Percentiles rank a stretch among this genome's conserved stretches.
Evolutionary conservation across 2,329 filamentous ascomycete genomes (phyloP).

Genomic region (Calonectria honghensis): DNA sequence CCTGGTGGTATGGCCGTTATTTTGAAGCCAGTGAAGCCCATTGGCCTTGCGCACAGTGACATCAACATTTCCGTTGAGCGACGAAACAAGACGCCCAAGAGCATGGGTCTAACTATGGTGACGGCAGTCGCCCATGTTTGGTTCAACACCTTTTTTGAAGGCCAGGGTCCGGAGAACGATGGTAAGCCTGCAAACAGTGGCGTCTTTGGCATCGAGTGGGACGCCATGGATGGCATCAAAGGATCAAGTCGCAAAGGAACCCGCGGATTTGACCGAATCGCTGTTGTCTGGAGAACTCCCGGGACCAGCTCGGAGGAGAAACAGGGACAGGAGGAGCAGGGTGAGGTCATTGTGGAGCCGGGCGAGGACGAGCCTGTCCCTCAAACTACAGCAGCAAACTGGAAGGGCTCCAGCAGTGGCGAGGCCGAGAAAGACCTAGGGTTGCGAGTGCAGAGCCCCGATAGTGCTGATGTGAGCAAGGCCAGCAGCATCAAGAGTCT

Average conservation of each 20-base stretch:
- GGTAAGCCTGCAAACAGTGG: slow-evolving; percentile 81
- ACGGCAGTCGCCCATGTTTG: slow-evolving; percentile 95
- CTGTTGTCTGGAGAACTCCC: slow-evolving; percentile 85
- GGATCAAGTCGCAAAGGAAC: slow-evolving; percentile 89
- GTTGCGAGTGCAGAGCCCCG: slow-evolving; percentile 77
- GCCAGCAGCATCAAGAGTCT: slow-evolving; percentile 79
- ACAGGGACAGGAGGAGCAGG: slow-evolving; percentile 74
- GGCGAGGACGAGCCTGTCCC: slow-evolving; percentile 79
- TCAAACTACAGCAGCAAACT: slow-evolving; percentile 83
- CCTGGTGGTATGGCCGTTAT: slow-evolving; percentile 83
- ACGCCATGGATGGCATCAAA: slow-evolving; percentile 93
- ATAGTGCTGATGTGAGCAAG: slow-evolving; percentile 80
- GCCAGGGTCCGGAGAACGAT: slow-evolving; percentile 80
- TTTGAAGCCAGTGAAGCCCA: slow-evolving; percentile 80
- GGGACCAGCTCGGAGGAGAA: slow-evolving; percentile 60
- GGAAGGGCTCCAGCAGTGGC: slow-evolving; percentile 76
- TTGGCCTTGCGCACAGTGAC: slow-evolving; percentile 87
- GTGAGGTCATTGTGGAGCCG: slow-evolving; percentile 74
- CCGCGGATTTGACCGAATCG: slow-evolving; percentile 85
- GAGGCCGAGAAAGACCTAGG: slow-evolving; percentile 79
- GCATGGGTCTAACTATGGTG: slow-evolving; percentile 90
- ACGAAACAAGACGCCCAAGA: slow-evolving; percentile 85
- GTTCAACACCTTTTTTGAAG: slow-evolving; percentile 98
- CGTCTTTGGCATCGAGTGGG: slow-evolving; percentile 76
- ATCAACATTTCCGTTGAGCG: slow-evolving; percentile 93